Conservation (phyloP, 2,329 filamentous ascomycete genomes). For the Nigrospora oryzae region DNA sequence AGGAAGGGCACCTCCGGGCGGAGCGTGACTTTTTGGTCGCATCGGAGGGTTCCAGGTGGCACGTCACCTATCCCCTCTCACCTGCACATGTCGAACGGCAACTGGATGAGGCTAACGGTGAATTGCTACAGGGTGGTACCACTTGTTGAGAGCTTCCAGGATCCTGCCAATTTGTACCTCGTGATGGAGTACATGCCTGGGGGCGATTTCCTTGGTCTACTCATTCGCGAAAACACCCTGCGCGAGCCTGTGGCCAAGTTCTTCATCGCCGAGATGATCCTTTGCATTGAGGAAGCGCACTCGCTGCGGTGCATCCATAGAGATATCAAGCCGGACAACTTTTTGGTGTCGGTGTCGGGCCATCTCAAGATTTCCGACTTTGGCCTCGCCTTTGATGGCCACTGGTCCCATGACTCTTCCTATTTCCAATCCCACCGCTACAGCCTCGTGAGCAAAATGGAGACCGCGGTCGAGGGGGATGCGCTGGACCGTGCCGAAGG, state of each 20-base stretch:
- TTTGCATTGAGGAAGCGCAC: slow-evolving; percentile 90
- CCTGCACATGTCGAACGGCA: neutral
- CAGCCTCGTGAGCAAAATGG: slow-evolving; percentile 66
- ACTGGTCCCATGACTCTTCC: slow-evolving; percentile 84
- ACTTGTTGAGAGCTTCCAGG: slow-evolving; percentile 82
- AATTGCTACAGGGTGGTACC: slow-evolving; percentile 62
- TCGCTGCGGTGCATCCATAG: slow-evolving; percentile 84
- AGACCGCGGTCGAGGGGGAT: slow-evolving; percentile 67
- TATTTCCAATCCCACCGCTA: slow-evolving; percentile 84
- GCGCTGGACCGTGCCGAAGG: slow-evolving; percentile 48
- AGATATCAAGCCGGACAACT: slow-evolving; percentile 96
- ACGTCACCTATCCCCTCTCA: slow-evolving; percentile 10
- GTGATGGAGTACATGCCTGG: slow-evolving; percentile 99
- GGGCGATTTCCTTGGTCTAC: slow-evolving; percentile 80
- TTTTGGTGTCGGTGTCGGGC: slow-evolving; percentile 78
- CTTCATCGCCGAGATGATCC: slow-evolving; percentile 92
- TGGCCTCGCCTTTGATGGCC: slow-evolving; percentile 87
- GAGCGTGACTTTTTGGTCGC: slow-evolving; percentile 88
- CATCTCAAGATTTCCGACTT: slow-evolving; percentile 97
- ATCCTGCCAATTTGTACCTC: slow-evolving; percentile 74
- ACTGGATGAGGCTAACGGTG: neutral
- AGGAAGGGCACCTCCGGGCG: slow-evolving; percentile 86
- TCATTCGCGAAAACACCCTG: slow-evolving; percentile 79
- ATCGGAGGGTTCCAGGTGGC: slow-evolving; percentile 79
- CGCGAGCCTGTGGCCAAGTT: slow-evolving; percentile 72